phyloP scores from a whole-genome alignment of 1,139 yeast genomes.

The Zhuliangozyma blackwelliae region DNA sequence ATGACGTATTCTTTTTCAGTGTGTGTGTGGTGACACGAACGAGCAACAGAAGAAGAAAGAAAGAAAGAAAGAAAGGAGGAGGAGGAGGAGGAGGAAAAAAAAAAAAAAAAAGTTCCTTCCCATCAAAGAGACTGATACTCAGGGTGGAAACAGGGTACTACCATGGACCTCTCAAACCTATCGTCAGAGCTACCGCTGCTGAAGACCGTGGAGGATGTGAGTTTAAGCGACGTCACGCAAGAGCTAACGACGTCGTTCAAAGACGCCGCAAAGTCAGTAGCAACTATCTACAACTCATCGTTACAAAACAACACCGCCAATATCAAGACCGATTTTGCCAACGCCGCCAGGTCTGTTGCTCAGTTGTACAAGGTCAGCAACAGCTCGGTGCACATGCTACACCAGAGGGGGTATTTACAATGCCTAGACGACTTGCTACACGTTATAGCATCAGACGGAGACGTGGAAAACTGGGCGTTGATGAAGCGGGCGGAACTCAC shows the following conservation, averaged over 20 bases:
- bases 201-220: conserved; percentile 38
- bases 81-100: neutral
- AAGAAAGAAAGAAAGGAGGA: neutral
- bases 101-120: conserved; percentile 1
- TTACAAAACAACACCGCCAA: conserved; percentile 7
- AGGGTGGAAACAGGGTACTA: neutral
- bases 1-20: neutral
- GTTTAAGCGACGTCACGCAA: conserved; percentile 37
- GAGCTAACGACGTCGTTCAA: conserved; percentile 42
- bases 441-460: conserved; percentile 44
- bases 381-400: conserved; percentile 37
- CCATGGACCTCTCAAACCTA: conserved; percentile 56
- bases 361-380: conserved; percentile 53
- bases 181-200: conserved; percentile 50
- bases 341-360: conserved; percentile 64
- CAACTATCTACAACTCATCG: conserved; percentile 35
- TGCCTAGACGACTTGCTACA: conserved; percentile 52
- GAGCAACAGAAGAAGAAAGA: neutral
- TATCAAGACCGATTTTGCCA: conserved; percentile 48
- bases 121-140: neutral
- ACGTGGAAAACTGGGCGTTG: conserved; percentile 51
- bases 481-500: conserved; percentile 46
- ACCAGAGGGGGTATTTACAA: conserved; percentile 51
- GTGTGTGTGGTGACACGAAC: neutral
- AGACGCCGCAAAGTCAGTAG: conserved; percentile 44